Evolutionary conservation across 192 early-diverging fungal species (phyloP).

Genomic region (Coemansia sp.): DNA sequence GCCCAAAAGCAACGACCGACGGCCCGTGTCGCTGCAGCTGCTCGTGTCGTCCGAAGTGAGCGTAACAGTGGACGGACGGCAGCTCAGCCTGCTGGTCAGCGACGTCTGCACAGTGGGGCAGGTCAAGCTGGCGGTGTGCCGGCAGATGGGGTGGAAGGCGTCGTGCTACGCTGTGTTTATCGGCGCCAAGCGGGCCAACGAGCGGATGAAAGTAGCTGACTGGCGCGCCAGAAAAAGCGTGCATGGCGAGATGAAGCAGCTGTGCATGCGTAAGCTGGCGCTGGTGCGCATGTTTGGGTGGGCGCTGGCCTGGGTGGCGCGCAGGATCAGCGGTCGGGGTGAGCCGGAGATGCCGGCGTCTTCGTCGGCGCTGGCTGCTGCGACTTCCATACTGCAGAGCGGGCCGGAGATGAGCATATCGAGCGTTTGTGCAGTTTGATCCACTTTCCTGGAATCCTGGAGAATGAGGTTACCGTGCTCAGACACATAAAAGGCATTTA

Average conservation of each 20-base stretch:
- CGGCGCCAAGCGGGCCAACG: not conserved
- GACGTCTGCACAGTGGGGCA: conserved; percentile 4
- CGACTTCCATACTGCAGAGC: not conserved
- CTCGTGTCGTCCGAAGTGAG: not conserved
- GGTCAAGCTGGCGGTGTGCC: conserved; percentile 3
- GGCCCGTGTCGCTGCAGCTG: not conserved
- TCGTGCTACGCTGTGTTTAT: conserved; percentile 1
- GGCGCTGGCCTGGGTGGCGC: not conserved
- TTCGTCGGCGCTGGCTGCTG: not conserved
- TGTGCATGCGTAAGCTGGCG: not conserved
- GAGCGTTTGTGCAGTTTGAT: no score
- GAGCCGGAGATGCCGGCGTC: not conserved
- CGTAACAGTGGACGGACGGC: not conserved
- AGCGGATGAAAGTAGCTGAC: not conserved
- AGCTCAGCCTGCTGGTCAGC: not conserved
- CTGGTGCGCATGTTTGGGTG: not conserved
- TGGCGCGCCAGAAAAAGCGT: not conserved
- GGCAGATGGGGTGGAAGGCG: not conserved
- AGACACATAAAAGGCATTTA: no score
- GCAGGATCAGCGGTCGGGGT: not conserved
- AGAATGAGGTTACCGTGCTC: no score
- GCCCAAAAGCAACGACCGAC: not conserved
- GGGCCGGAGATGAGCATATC: no score
- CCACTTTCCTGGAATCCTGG: no score
- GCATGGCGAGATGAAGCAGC: not conserved